phyloP scores from a whole-genome alignment of 129 eudicot species.

The Tanacetum coccineum region DNA sequence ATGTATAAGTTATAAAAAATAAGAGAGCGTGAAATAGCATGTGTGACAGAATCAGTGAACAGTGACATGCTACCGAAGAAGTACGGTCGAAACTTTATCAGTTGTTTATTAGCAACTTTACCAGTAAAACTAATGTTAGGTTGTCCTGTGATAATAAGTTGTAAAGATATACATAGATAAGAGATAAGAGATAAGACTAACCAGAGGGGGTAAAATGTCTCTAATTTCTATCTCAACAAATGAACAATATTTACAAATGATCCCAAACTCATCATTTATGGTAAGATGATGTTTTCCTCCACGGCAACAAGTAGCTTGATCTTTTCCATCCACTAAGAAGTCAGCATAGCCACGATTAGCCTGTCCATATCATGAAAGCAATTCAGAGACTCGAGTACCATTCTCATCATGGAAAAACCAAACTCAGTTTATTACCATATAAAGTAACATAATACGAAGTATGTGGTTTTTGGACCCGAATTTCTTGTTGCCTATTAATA shows the following conservation, averaged over 20 bases:
- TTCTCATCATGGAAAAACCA: not conserved
- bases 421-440: not conserved
- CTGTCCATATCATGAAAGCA: slow-evolving; percentile 31
- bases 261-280: slow-evolving; percentile 57
- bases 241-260: slow-evolving; percentile 50
- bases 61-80: slow-evolving; percentile 6
- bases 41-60: not conserved
- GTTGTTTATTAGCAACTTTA: not conserved
- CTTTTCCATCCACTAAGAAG: slow-evolving; percentile 3
- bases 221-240: slow-evolving; percentile 47
- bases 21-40: not conserved
- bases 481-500: not conserved
- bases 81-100: slow-evolving; percentile 4
- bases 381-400: not conserved
- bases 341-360: slow-evolving; percentile 24
- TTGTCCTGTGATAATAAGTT: slow-evolving; percentile 16
- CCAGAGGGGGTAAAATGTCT: slow-evolving; percentile 55
- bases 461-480: not conserved
- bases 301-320: slow-evolving; percentile 34
- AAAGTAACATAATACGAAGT: not conserved
- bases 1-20: not conserved
- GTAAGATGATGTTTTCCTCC: slow-evolving; percentile 41
- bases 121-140: not conserved
- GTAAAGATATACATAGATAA: not conserved
- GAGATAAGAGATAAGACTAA: slow-evolving; percentile 30